These are phyloP conservation scores for Sarcocystis neurona DNA, from an alignment of 169 alveolate species.

Conservation along the genomic window DNA sequence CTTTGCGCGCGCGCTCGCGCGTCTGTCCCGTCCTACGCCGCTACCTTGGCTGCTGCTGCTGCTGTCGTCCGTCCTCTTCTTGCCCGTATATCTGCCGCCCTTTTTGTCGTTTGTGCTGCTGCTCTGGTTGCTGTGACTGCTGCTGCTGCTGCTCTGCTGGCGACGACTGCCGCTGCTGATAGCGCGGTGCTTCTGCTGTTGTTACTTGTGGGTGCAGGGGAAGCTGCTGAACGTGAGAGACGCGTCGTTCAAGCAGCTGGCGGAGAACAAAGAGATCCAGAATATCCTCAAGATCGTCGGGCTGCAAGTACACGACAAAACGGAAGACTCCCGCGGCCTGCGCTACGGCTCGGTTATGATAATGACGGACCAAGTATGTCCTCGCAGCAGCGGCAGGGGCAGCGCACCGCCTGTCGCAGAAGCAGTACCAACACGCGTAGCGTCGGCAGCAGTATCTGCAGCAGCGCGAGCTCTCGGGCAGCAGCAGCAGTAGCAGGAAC, in stretches of 20 bases:
- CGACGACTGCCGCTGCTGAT: no score
- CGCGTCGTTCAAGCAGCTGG: constrained; percentile 92
- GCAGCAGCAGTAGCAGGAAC: no score
- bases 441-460: no score
- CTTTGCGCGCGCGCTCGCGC: no score
- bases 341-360: constrained; percentile 98
- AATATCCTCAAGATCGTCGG: constrained; percentile 95
- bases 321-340: constrained; percentile 86
- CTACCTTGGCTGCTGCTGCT: neutral
- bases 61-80: neutral
- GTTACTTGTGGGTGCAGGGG: constrained; percentile 83
- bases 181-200: neutral
- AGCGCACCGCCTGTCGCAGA: neutral
- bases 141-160: neutral
- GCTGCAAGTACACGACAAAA: constrained; percentile 73
- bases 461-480: no score
- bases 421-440: no score
- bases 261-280: constrained; percentile 96
- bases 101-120: neutral
- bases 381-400: neutral
- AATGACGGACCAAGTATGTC: constrained; percentile 95
- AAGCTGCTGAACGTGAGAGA: constrained; percentile 99
- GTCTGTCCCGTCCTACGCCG: no score
- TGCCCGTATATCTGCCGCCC: neutral
- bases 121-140: neutral